Evolutionary conservation across 257 asterid species (phyloP), one percentile per base, ranked within the genome.

Genomic region (Nicotiana otophora): DNA sequence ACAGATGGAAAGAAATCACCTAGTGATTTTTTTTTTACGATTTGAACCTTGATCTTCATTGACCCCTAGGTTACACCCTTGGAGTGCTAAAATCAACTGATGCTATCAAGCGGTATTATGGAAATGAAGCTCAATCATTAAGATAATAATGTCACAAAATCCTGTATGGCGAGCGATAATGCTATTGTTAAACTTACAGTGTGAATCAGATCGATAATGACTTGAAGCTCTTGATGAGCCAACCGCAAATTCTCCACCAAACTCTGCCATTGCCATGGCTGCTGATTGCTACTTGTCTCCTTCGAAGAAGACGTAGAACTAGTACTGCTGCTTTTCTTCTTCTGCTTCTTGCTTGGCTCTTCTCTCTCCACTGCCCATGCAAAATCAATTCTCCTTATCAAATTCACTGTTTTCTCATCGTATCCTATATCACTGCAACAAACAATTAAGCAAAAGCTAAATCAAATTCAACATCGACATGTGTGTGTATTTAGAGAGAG

Each of bases 141-240:
- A 39, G 17, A 69, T 39, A 42, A 72, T 26, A 48, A 48, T 7
- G 61, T 23, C 61, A 48, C 36, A 48, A 23, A 72, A 6, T 23
- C 26, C 62, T 7, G 15, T 42, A 70, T 5, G 58, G 12, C 3
- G 62, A 26, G 26, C 9, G 53, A 28, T 23, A 48, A 48, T 48
- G 9, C 53, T 23, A 36, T 53, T 6, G 16, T 48, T 17, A 84
- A 42, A 16, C 64, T 86, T 86, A 94, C 99, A 65, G 98, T 96
- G 81, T 92, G 91, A 81, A 96, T 96, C 86, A 93, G 97, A 87
- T 96, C 99, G 83, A 96, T 91, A 31, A 96, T 94, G 88, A 96
- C 98, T 15, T 92, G 89, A 79, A 96, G 98, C 93, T 96, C 99
- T 84, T 96, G 98, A 87, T 90, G 98, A 88, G 98, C 99, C 85